Conservation (phyloP, 2,329 filamentous ascomycete genomes). For the Aureobasidium sp. region DNA sequence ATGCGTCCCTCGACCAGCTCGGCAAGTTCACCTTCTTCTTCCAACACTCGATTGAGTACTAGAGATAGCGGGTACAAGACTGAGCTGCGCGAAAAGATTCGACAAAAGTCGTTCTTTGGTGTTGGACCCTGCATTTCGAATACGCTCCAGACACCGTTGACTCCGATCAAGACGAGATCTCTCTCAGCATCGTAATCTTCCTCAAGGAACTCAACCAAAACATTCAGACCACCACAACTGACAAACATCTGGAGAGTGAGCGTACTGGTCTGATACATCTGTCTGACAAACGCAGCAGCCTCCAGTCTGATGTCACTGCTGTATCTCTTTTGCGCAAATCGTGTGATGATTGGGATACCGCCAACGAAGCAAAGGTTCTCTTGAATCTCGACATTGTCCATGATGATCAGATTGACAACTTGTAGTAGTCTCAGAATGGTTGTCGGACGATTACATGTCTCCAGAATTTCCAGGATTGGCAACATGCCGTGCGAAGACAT, state of each 20-base stretch:
- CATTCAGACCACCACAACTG: constrained; percentile 89
- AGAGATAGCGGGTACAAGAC: constrained; percentile 88
- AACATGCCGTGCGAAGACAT: constrained; percentile 89
- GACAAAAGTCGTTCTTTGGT: constrained; percentile 97
- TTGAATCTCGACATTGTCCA: constrained; percentile 77
- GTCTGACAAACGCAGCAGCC: constrained; percentile 88
- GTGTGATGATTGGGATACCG: constrained; percentile 93
- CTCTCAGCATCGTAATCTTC: constrained; percentile 92
- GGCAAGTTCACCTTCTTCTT: constrained; percentile 75
- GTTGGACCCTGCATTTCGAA: constrained; percentile 92
- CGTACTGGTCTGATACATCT: constrained; percentile 98
- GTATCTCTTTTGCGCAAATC: constrained; percentile 91
- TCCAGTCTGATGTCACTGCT: constrained; percentile 91
- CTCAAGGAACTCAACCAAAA: constrained; percentile 91
- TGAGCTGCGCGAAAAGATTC: constrained; percentile 79
- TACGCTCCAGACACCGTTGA: constrained; percentile 97
- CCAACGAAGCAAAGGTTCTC: constrained; percentile 97
- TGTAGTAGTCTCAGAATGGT: constrained; percentile 80
- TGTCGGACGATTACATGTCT: constrained; percentile 78
- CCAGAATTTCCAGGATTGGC: constrained; percentile 89
- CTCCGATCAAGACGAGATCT: constrained; percentile 88
- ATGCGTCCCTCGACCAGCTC: constrained; percentile 93
- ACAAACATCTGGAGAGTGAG: constrained; percentile 98
- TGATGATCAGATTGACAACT: constrained; percentile 88
- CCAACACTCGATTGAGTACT: constrained; percentile 82